A percentile compares a stretch with the other conserved stretches of the same genome.
These are phyloP conservation scores for Coniophora puteana DNA, from an alignment of 1,284 basidiomycete species.

Conservation along the genomic window DNA sequence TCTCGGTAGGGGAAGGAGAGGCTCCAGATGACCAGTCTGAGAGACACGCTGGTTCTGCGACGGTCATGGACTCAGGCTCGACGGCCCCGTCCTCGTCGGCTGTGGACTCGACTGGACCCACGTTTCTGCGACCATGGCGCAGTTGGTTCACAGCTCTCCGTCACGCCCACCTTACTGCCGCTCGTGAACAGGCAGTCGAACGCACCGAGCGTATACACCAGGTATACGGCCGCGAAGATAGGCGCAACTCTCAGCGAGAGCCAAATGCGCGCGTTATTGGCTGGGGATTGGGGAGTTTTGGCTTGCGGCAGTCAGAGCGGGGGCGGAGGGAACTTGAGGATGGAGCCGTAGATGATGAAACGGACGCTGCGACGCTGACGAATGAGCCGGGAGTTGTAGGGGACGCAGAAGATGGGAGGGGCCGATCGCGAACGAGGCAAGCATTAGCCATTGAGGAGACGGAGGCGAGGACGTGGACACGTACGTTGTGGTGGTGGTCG, in stretches of 20 bases:
- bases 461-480: conserved; percentile 26
- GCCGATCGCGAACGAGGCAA: conserved; percentile 13
- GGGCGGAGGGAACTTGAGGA: conserved; percentile 18
- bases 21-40: too few relatives aligned
- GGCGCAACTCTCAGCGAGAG: conserved; percentile 21
- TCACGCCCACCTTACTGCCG: conserved; percentile 63
- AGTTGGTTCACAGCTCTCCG: conserved; percentile 56
- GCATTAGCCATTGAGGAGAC: conserved; percentile 7
- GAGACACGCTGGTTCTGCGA: conserved; percentile 5
- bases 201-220: conserved; percentile 58
- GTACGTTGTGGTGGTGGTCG: conserved; percentile 78
- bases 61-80: conserved; percentile 7
- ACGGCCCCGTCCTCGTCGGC: conserved; percentile 16
- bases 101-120: conserved; percentile 18
- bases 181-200: conserved; percentile 62
- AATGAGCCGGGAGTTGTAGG: conserved; percentile 1
- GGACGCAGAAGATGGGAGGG: conserved; percentile 7
- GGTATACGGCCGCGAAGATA: conserved; percentile 43
- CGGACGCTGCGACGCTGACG: conserved; percentile 16
- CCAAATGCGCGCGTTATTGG: conserved; percentile 33
- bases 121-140: conserved; percentile 37
- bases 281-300: conserved; percentile 74
- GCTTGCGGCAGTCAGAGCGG: conserved; percentile 39
- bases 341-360: conserved; percentile 8
- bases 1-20: conserved; percentile 2